Percentiles rank a stretch among this genome's conserved stretches.
phyloP scores from a whole-genome alignment of 768 basidiomycete species.

The Boletus barrowsii region DNA sequence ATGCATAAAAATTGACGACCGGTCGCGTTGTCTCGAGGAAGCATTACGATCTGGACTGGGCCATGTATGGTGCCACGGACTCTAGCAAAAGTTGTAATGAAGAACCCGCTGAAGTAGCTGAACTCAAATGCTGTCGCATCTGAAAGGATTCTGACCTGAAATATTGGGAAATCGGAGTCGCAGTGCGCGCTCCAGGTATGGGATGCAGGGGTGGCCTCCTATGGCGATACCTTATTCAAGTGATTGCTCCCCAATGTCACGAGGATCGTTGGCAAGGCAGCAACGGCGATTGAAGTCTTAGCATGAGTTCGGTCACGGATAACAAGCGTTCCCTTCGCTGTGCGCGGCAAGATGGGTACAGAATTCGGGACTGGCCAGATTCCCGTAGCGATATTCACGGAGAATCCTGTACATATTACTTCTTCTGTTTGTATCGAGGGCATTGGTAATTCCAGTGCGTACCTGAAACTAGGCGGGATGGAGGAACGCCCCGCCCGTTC shows the following conservation, averaged over 20 bases:
- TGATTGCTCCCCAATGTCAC: slow-evolving; percentile 7
- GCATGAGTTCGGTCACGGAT: not conserved
- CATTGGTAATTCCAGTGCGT: not conserved
- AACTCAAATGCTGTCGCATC: not conserved
- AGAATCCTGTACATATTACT: not conserved
- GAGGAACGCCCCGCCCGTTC: not conserved
- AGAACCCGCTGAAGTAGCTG: too few relatives aligned
- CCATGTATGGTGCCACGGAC: not conserved
- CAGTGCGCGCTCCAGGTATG: not conserved
- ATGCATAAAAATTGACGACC: not conserved
- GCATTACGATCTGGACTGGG: not conserved
- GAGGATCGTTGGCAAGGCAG: slow-evolving; percentile 2
- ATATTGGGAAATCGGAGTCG: not conserved
- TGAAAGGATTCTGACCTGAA: not conserved
- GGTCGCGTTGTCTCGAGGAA: not conserved
- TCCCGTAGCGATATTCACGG: not conserved
- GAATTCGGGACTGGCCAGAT: not conserved
- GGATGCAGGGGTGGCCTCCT: too few relatives aligned
- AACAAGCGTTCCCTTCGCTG: not conserved
- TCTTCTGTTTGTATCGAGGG: not conserved
- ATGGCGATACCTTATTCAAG: not conserved
- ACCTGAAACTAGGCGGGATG: not conserved
- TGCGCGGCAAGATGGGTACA: not conserved
- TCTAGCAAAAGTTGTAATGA: not conserved
- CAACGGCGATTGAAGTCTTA: not conserved